Percentiles rank a stretch among this genome's conserved stretches.
Evolutionary conservation across 164 flowering plant genomes (phyloP).

Genomic region (Litsea cubeba): DNA sequence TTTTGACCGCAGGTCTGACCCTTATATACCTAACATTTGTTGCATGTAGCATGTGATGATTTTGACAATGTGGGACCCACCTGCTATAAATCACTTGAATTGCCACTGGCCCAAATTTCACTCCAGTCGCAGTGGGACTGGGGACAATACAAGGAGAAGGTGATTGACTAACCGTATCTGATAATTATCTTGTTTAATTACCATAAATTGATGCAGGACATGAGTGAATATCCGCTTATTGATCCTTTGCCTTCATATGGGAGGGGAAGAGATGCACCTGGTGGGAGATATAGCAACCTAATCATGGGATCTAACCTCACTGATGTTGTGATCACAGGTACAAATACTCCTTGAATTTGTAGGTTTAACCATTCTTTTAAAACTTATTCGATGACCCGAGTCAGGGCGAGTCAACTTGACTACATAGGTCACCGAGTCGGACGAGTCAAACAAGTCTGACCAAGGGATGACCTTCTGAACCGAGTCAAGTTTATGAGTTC

Average conservation of each 20-base stretch:
- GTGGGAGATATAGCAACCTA: constrained; percentile 53
- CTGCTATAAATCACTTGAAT: too few species aligned
- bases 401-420: background rate
- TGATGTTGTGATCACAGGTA: constrained; percentile 76
- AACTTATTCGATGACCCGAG: background rate
- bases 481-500: background rate
- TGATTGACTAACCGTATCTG: too few species aligned
- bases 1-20: too few species aligned
- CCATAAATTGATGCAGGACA: constrained; percentile 31
- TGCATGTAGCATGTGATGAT: too few species aligned
- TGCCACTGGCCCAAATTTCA: too few species aligned
- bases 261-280: constrained; percentile 61
- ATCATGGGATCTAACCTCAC: constrained; percentile 73
- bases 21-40: too few species aligned
- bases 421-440: background rate
- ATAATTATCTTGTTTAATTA: background rate
- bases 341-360: background rate
- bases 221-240: constrained; percentile 46
- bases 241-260: constrained; percentile 70
- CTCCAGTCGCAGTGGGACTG: too few species aligned
- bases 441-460: background rate
- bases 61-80: too few species aligned
- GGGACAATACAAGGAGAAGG: too few species aligned
- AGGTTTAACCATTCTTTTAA: background rate
- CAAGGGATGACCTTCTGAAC: background rate